Evolutionary conservation across 192 early-diverging fungal species (phyloP).

Genomic region (Chytriomyces sp.): DNA sequence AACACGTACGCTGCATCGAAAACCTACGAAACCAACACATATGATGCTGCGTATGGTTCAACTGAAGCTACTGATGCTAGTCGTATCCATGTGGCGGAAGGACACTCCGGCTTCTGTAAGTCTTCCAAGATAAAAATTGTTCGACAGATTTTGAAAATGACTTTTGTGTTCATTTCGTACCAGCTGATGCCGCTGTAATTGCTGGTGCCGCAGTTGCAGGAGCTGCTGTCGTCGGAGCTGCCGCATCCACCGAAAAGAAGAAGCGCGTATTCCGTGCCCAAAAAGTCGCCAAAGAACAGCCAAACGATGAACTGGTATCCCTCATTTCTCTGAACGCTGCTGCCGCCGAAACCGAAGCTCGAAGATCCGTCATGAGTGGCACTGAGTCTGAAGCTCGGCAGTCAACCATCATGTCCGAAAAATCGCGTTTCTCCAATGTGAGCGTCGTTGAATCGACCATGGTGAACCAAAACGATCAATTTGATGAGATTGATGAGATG

Average conservation of each 20-base stretch:
- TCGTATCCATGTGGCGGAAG: no score
- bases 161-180: background rate
- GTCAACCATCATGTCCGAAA: background rate
- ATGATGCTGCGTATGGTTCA: no score
- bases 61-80: no score
- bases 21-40: no score
- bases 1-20: no score
- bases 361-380: background rate
- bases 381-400: background rate
- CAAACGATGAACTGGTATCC: background rate
- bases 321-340: background rate
- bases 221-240: constrained; percentile 12
- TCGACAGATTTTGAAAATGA: no score
- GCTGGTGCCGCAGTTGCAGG: constrained; percentile 33
- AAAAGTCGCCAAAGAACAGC: background rate
- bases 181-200: constrained; percentile 3
- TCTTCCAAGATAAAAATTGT: no score
- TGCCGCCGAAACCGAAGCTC: background rate
- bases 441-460: background rate
- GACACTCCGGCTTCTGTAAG: no score
- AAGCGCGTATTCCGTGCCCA: background rate
- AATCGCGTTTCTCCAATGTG: background rate
- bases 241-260: constrained; percentile 6
- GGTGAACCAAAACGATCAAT: background rate
- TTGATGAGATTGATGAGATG: constrained; percentile 38